Percentiles rank a stretch among this genome's conserved stretches.
phyloP scores from a whole-genome alignment of 768 basidiomycete genomes.

The Tubosaeta sp. region DNA sequence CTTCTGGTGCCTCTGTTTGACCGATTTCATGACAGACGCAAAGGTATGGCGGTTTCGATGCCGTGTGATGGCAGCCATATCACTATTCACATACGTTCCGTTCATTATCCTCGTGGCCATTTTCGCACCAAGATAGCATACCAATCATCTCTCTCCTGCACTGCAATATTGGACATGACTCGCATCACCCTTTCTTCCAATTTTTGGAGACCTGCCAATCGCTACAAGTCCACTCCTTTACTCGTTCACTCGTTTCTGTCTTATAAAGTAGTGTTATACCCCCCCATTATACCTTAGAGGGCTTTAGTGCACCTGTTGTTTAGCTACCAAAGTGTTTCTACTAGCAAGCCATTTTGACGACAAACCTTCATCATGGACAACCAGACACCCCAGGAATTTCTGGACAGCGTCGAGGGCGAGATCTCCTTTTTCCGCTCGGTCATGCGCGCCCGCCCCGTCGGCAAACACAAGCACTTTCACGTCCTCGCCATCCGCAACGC shows the following conservation, averaged over 20 bases:
- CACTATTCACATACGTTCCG: slow-evolving; percentile 72
- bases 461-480: slow-evolving; percentile 80
- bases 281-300: slow-evolving; percentile 4
- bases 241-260: slow-evolving; percentile 24
- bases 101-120: slow-evolving; percentile 72
- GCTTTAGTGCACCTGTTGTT: slow-evolving; percentile 18
- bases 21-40: slow-evolving; percentile 46
- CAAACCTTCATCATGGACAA: slow-evolving; percentile 25
- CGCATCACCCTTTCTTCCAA: slow-evolving; percentile 7
- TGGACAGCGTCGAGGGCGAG: slow-evolving; percentile 76
- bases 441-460: slow-evolving; percentile 78
- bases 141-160: not conserved
- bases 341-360: slow-evolving; percentile 5
- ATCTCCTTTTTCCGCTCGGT: slow-evolving; percentile 81
- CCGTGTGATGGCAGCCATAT: slow-evolving; percentile 65
- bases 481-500: slow-evolving; percentile 68
- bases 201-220: slow-evolving; percentile 17
- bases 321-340: slow-evolving; percentile 21
- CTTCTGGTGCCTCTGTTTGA: slow-evolving; percentile 4
- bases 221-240: slow-evolving; percentile 15
- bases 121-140: slow-evolving; percentile 41
- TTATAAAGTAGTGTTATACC: slow-evolving; percentile 30
- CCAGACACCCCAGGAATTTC: slow-evolving; percentile 39
- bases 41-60: slow-evolving; percentile 71
- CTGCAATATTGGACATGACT: too few relatives aligned